phyloP scores from a whole-genome alignment of 1,139 yeast species.

The Sugiyamaella pinicola region DNA sequence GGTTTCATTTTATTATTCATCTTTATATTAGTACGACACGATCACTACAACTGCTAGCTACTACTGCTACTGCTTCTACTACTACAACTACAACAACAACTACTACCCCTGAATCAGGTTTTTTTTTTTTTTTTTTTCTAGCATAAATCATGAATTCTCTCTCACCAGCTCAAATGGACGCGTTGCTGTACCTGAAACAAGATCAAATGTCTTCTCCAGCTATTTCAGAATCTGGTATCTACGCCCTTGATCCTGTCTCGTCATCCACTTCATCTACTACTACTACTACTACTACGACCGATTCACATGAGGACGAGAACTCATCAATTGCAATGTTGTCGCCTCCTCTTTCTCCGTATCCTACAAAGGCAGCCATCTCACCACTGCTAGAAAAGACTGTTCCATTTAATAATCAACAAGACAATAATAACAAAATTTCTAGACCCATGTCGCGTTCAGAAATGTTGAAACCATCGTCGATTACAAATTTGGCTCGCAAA shows the following conservation, averaged over 20 bases:
- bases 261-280: neutral
- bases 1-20: constrained; percentile 7
- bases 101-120: too few species aligned
- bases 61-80: neutral
- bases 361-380: constrained; percentile 26
- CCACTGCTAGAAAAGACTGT: constrained; percentile 16
- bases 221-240: constrained; percentile 17
- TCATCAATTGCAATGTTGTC: constrained; percentile 31
- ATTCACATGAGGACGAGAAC: constrained; percentile 10
- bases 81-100: neutral
- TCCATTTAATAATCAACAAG: neutral
- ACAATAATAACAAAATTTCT: neutral
- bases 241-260: neutral
- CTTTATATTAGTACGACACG: neutral
- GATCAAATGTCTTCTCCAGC: constrained; percentile 18
- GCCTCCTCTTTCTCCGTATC: constrained; percentile 38
- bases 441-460: constrained; percentile 18
- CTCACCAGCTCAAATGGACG: constrained; percentile 23
- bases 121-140: neutral
- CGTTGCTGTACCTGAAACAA: constrained; percentile 17
- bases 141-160: constrained; percentile 9
- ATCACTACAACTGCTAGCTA: neutral
- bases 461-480: constrained; percentile 19
- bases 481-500: neutral
- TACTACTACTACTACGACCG: neutral